Percentiles rank a stretch among this genome's conserved stretches.
Evolutionary conservation across 2,329 filamentous ascomycete species (phyloP).

Genomic region (Neopestalotiopsis sp.): DNA sequence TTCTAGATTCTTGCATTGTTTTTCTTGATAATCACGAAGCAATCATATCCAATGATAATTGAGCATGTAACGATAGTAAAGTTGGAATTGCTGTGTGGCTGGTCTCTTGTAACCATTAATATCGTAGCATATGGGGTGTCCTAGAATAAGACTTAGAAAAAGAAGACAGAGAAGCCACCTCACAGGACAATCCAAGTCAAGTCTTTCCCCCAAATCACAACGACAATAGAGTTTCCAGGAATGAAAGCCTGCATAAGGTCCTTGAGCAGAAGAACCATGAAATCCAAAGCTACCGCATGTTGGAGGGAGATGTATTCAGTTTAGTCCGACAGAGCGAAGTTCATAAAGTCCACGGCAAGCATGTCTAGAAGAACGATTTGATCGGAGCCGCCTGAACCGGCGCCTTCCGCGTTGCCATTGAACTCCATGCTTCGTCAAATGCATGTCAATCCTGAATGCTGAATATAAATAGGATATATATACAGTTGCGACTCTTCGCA

Average conservation of each 20-base stretch:
- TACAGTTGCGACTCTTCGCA: background rate
- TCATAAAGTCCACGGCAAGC: background rate
- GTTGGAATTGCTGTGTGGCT: too few species aligned
- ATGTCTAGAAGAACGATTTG: background rate
- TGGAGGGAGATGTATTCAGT: background rate
- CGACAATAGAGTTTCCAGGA: too few species aligned
- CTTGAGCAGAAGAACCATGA: background rate
- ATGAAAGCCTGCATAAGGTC: background rate
- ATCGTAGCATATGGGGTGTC: too few species aligned
- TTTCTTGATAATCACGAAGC: too few species aligned
- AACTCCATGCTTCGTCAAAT: background rate
- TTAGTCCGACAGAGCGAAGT: background rate
- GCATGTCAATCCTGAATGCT: background rate
- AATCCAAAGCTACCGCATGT: background rate
- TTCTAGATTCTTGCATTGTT: too few species aligned
- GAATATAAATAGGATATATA: slow-evolving; percentile 10
- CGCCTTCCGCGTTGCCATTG: background rate
- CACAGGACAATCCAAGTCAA: too few species aligned
- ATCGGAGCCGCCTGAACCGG: background rate
- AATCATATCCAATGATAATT: too few species aligned
- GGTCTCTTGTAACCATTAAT: too few species aligned
- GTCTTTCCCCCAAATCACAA: too few species aligned
- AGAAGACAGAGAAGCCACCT: too few species aligned
- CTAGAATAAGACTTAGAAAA: too few species aligned
- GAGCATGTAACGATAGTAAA: too few species aligned